Percentiles rank a stretch among this genome's conserved stretches.
Conservation (phyloP, 306 rosid genomes). For the Arachis hypogaea region DNA sequence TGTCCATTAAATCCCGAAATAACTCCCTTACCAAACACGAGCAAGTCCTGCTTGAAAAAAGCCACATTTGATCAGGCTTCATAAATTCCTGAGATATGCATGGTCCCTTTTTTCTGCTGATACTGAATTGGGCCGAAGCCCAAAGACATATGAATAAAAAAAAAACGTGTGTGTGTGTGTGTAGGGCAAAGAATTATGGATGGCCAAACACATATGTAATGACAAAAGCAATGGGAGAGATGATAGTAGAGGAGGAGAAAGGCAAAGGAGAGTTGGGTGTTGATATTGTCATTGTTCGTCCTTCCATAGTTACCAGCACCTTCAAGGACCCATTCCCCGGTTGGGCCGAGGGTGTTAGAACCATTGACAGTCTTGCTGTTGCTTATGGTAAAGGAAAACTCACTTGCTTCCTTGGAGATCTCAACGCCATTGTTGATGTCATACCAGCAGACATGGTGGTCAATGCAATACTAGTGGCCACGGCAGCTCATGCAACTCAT, state of each 20-base stretch:
- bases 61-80: too few species aligned
- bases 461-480: constrained; percentile 70
- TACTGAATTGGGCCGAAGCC: too few species aligned
- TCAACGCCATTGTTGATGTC: constrained; percentile 51
- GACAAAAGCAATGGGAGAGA: constrained; percentile 97
- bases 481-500: constrained; percentile 59
- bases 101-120: too few species aligned
- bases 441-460: constrained; percentile 95
- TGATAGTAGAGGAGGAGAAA: constrained; percentile 59
- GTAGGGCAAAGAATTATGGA: constrained; percentile 73
- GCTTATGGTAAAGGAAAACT: constrained; percentile 88
- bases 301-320: constrained; percentile 84
- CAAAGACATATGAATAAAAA: too few species aligned
- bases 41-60: too few species aligned
- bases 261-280: constrained; percentile 54
- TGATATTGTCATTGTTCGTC: constrained; percentile 66
- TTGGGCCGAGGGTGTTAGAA: constrained; percentile 91
- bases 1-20: too few species aligned
- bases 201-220: constrained; percentile 98
- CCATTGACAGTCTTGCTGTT: constrained; percentile 75
- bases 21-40: too few species aligned
- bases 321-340: constrained; percentile 94
- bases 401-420: constrained; percentile 64
- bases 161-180: too few species aligned
- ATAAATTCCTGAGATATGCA: too few species aligned